These are phyloP conservation scores for Geotrichum cucujoidarum DNA, from an alignment of 1,139 yeast genomes.

Conservation along the genomic window DNA sequence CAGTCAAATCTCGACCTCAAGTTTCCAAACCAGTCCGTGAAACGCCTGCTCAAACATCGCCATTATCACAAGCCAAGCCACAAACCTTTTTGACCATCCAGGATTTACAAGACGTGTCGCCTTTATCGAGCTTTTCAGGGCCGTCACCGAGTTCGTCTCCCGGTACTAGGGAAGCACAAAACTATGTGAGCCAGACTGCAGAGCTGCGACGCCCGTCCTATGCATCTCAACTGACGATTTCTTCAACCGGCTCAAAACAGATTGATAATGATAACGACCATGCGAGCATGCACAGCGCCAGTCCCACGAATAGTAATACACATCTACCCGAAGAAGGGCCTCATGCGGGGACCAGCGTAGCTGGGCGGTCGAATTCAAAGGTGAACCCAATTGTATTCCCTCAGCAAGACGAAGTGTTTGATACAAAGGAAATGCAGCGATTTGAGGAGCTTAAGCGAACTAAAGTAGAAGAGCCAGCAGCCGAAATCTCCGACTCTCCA, in stretches of 20 bases:
- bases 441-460: conserved; percentile 1
- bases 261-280: neutral
- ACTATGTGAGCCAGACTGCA: neutral
- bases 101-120: conserved; percentile 15
- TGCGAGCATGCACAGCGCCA: neutral
- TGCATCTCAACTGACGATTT: conserved; percentile 22
- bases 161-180: neutral
- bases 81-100: conserved; percentile 4
- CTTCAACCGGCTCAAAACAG: conserved; percentile 9
- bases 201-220: conserved; percentile 24
- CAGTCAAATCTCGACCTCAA: neutral
- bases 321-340: neutral
- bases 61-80: neutral
- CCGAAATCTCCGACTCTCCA: neutral
- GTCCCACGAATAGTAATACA: neutral
- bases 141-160: conserved; percentile 4
- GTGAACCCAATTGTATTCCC: conserved; percentile 10
- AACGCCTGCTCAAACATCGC: neutral
- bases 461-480: neutral
- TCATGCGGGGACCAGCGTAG: neutral
- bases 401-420: conserved; percentile 13
- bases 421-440: conserved; percentile 8
- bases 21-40: neutral
- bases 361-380: neutral
- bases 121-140: conserved; percentile 17